phyloP scores from a whole-genome alignment of 2,329 filamentous ascomycete genomes.

The Cladosporium austrohemisphaericum region DNA sequence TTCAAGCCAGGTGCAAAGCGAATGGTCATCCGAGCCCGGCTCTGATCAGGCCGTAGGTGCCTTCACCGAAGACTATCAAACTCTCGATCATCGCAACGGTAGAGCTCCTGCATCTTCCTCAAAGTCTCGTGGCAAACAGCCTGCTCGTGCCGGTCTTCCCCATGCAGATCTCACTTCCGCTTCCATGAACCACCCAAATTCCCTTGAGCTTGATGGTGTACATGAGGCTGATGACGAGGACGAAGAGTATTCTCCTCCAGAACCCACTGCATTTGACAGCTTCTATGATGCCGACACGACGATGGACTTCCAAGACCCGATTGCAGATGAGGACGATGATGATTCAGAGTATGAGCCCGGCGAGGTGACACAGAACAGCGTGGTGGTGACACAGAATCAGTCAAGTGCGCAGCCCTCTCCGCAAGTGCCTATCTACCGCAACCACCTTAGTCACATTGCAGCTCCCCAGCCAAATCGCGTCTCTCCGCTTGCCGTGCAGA shows the following conservation, averaged over 20 bases:
- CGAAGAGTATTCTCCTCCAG: slow-evolving; percentile 33
- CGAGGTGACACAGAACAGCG: slow-evolving; percentile 30
- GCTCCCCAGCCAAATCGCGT: slow-evolving; percentile 73
- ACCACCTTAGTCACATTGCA: slow-evolving; percentile 59
- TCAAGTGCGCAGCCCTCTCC: slow-evolving; percentile 33
- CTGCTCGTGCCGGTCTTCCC: slow-evolving; percentile 9
- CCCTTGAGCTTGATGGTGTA: slow-evolving; percentile 20
- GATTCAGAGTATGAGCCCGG: slow-evolving; percentile 36
- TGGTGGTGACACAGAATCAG: slow-evolving; percentile 16
- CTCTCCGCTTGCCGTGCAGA: slow-evolving; percentile 53
- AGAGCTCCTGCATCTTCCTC: slow-evolving; percentile 7
- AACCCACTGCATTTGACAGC: slow-evolving; percentile 23
- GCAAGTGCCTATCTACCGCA: slow-evolving; percentile 63
- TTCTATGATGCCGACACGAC: slow-evolving; percentile 18
- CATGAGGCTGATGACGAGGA: slow-evolving; percentile 28
- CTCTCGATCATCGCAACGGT: slow-evolving; percentile 15
- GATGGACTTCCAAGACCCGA: slow-evolving; percentile 18
- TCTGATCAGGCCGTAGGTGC: slow-evolving; percentile 44
- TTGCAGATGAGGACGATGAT: slow-evolving; percentile 28
- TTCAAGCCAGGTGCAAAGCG: slow-evolving; percentile 75
- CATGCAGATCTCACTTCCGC: background rate
- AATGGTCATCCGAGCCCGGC: slow-evolving; percentile 59
- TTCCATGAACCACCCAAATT: slow-evolving; percentile 16
- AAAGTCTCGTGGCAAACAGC: slow-evolving; percentile 20
- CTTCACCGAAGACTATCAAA: slow-evolving; percentile 27